Evolutionary conservation across 1,139 yeast genomes (phyloP).

Genomic region (Candida tropicalis): DNA sequence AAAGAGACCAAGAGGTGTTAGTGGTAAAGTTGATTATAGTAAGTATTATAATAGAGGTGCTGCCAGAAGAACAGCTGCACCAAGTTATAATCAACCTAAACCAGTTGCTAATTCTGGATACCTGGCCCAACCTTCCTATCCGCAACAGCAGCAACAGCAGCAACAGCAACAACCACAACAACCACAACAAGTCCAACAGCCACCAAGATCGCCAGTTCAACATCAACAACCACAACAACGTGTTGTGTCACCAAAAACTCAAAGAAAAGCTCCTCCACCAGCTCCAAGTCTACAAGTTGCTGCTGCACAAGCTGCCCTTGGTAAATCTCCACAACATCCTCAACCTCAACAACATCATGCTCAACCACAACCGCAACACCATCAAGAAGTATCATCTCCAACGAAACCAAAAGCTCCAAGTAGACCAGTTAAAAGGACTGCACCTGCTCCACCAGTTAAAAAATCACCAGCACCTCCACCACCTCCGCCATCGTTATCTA

Average conservation of each 20-base stretch:
- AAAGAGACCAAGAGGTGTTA: constrained; percentile 61
- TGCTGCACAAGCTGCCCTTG: constrained; percentile 22
- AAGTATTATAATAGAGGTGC: constrained; percentile 46
- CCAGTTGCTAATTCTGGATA: constrained; percentile 10
- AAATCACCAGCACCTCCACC: constrained; percentile 60
- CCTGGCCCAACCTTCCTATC: constrained; percentile 23
- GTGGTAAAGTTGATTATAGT: constrained; percentile 44
- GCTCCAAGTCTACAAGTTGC: constrained; percentile 18
- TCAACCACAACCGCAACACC: no score
- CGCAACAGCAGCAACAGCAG: constrained; percentile 21
- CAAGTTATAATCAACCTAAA: constrained; percentile 15
- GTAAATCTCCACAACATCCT: constrained; percentile 8
- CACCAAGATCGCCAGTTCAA: constrained; percentile 18
- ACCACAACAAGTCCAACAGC: constrained; percentile 17
- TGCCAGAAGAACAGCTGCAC: constrained; percentile 17
- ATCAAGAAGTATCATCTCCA: constrained; percentile 11
- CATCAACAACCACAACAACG: constrained; percentile 17
- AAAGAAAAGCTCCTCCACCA: constrained; percentile 19
- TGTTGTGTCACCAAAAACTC: constrained; percentile 15
- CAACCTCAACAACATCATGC: no score
- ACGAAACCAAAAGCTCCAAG: constrained; percentile 19
- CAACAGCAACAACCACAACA: constrained; percentile 17
- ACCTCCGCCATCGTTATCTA: constrained; percentile 61
- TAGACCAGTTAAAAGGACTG: constrained; percentile 36
- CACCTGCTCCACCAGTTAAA: constrained; percentile 41